Base-by-base conservation (phyloP, 2,329 filamentous ascomycete species). In the Coleophoma crateriformis region DNA sequence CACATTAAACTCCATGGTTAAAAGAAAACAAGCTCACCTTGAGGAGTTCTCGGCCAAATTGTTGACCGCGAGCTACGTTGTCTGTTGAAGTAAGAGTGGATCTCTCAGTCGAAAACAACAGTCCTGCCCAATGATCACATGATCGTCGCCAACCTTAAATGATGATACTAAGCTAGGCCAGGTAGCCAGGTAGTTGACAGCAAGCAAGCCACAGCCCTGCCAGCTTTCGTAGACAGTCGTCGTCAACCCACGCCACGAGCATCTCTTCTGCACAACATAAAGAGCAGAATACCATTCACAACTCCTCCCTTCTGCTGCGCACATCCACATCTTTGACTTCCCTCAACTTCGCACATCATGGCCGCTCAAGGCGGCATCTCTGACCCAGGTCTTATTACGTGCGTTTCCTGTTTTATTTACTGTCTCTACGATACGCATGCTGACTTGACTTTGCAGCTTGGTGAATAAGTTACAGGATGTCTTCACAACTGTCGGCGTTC, bases 391-490 rank as follows among this genome's bases (percentile, higher is more conserved):
- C 77, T 84, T 61, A 84, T 84, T 71, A 82, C 81, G 81, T 84
- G 65, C 54, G 73, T 67, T 52, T 46, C 52, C 54, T 60, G 51
- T 54, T 49, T 57, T 49, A 42, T 33, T 46, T 49, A 46, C 44
- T 49, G 47, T 40, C 39, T 53, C 57, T 60, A 51, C 54, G 58
- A 60, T 27, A 10, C 27, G 56, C 45, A 41, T 53, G 56, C 63
- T 61, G 51, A 60, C 55, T 51, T 34, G 45, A 34, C 45, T 53
- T 48, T 55, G 48, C 61, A 85, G 82, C 65, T 87, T 97, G 62
- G 94, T 99, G 68, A 99, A 99, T 79, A 97, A 95, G 78, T 85
- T 99, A 44, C 94, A 99, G 70, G 94, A 99, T 89, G 94, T 99
- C 61, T 99, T 99, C 69, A 87, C 92, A 55, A 97, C 94, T 39